Evolutionary conservation across 352 stramenopile genomes (phyloP), one percentile per base, ranked within the genome.

Genomic region (Lagenidium sp.): DNA sequence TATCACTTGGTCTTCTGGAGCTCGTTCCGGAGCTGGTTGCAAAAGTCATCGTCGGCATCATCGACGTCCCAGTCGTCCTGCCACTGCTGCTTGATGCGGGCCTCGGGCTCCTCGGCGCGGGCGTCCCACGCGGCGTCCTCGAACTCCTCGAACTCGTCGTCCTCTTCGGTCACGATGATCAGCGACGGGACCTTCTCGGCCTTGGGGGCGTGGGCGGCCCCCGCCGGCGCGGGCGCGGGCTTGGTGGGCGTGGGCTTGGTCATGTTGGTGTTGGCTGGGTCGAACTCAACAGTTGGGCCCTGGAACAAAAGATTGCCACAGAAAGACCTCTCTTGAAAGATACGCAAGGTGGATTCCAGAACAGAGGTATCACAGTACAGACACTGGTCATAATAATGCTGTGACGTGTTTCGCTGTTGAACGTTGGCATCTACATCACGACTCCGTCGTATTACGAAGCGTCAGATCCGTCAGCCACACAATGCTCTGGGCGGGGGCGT

Each of bases 1-100:
- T n/a, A n/a, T n/a, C n/a, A 93, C 53, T 82, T 85, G 53, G 67
- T 68, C 66, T 94, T 93, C 50, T 88, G 68, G 37, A 96, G 65
- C 50, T 96, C 81, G 57, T 85, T 85, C 41, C 85, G 79, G 54
- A 96, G 58, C 55, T 94, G 85, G 68, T 94, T 91, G 71, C 85
- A 96, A 50, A 96, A 96, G 53, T 95, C 85, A 62, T 95, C 82
- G 55, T 95, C 85, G n/a, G 82, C 81, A 50, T 94, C 81, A 39
- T 96, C 85, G 30, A 95, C 81, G 53, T 96, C 85, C 85, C 85
- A 96, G 62, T 96, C 85, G 60, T 96, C 85, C 67, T 96, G 85
- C 85, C 85, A 96, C 55, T 95, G 82, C 68, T 94, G 79, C 56
- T 93, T 93, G 36, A 93, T 70, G 44, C 86, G 69, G 38, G 61